Percentiles rank a stretch among this genome's conserved stretches.
phyloP scores from a whole-genome alignment of 441 rosid genomes.

The Adansonia gregorii region DNA sequence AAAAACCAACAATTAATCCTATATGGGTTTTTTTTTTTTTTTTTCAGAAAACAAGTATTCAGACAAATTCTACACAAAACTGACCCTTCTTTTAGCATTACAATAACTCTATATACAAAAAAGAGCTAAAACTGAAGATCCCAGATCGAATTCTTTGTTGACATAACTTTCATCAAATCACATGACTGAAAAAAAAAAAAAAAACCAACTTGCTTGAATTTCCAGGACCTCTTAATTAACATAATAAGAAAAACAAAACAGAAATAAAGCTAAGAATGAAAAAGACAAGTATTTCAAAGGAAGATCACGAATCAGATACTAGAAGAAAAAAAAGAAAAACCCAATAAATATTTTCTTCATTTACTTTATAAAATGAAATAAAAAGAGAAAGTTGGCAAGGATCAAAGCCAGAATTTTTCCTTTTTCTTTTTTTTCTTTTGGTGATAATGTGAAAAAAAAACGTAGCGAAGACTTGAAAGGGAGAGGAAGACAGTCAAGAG shows the following conservation, averaged over 20 bases:
- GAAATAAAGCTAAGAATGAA: neutral
- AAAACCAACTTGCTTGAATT: slow-evolving; percentile 33
- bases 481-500: neutral
- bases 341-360: neutral
- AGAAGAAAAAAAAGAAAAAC: neutral
- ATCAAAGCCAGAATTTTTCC: neutral
- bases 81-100: neutral
- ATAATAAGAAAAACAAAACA: slow-evolving; percentile 20
- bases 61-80: neutral
- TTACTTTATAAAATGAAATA: slow-evolving; percentile 1
- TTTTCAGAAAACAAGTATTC: neutral
- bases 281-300: neutral
- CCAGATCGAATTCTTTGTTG: slow-evolving; percentile 4
- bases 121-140: slow-evolving; percentile 18
- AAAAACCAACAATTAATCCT: neutral
- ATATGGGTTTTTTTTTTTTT: neutral
- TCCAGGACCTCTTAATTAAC: slow-evolving; percentile 40
- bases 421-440: neutral
- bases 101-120: neutral
- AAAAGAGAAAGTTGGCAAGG: neutral
- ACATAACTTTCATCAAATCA: neutral
- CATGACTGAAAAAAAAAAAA: slow-evolving; percentile 1
- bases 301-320: slow-evolving; percentile 19
- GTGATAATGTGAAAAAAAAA: neutral
- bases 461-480: neutral